phyloP scores from a whole-genome alignment of 129 eudicot species.

The Calendula officinalis region DNA sequence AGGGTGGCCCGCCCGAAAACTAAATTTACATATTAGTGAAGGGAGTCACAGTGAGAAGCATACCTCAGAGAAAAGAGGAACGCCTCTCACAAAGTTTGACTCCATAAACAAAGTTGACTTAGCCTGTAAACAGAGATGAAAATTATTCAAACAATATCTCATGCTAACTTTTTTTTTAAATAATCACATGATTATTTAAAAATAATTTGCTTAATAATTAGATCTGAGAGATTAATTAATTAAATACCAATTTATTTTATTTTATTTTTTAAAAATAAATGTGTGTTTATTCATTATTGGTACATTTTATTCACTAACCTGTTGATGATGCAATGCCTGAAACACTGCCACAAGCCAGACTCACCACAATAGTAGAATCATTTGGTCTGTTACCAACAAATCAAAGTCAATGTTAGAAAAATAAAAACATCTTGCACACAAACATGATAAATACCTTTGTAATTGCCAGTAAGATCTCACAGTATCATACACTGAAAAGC shows the following conservation, averaged over 20 bases:
- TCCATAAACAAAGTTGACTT: constrained; percentile 49
- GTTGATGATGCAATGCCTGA: constrained; percentile 97
- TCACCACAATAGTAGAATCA: constrained; percentile 72
- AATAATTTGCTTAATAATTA: constrained; percentile 29
- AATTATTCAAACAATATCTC: constrained; percentile 30
- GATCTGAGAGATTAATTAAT: constrained; percentile 38
- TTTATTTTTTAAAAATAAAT: constrained; percentile 6
- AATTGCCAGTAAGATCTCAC: constrained; percentile 66
- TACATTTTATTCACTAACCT: constrained; percentile 50
- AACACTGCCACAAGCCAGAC: constrained; percentile 96
- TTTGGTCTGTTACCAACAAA: constrained; percentile 53
- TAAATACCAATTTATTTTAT: constrained; percentile 21
- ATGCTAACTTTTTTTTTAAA: no score
- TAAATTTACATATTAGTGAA: constrained; percentile 19
- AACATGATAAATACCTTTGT: constrained; percentile 50
- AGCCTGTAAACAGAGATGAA: constrained; percentile 40
- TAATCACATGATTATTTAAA: constrained; percentile 23
- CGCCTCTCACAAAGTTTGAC: constrained; percentile 61
- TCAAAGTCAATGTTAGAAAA: constrained; percentile 1
- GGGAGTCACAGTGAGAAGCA: constrained; percentile 74
- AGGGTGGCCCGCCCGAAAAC: constrained; percentile 11
- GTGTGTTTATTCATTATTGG: neutral
- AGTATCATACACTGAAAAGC: constrained; percentile 89
- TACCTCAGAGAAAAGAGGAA: constrained; percentile 67
- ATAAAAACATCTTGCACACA: neutral